These are phyloP conservation scores for Pyrenula massariospora DNA, from an alignment of 495 filamentous ascomycete species.

Conservation along the genomic window DNA sequence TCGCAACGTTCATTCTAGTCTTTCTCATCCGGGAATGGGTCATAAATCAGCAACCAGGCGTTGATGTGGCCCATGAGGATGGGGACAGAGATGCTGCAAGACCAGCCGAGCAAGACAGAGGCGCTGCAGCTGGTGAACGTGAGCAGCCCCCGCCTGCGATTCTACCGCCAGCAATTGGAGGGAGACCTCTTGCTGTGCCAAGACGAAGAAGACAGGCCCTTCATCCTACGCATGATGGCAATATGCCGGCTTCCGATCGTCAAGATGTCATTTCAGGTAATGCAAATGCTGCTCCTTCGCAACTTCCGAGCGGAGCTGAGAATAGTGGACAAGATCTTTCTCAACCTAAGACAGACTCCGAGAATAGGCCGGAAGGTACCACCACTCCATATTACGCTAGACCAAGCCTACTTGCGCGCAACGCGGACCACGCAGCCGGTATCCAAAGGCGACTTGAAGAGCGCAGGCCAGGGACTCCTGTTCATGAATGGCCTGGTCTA, in stretches of 20 bases:
- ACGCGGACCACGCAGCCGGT: conserved; percentile 17
- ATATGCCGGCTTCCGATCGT: conserved; percentile 1
- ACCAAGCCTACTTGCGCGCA: conserved; percentile 3
- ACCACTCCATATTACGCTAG: conserved; percentile 3
- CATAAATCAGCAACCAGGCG: conserved; percentile 86
- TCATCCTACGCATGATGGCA: not conserved
- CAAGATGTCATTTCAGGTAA: not conserved
- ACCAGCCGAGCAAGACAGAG: not conserved
- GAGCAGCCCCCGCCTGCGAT: not conserved
- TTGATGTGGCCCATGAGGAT: conserved; percentile 37
- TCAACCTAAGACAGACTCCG: conserved; percentile 4
- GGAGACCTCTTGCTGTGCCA: not conserved
- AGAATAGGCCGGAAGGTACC: conserved; percentile 4
- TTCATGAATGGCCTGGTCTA: conserved; percentile 20
- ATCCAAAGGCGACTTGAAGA: conserved; percentile 29
- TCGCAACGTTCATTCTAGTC: conserved; percentile 84
- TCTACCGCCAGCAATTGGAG: not conserved
- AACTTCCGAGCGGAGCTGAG: conserved; percentile 1
- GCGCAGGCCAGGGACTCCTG: conserved; percentile 4
- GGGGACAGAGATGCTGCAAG: conserved; percentile 4
- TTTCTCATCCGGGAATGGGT: conserved; percentile 97
- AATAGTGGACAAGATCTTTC: not conserved
- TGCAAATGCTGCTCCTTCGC: conserved; percentile 1
- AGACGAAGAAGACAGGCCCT: not conserved
- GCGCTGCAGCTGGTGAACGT: not conserved